Conservation (phyloP, 2,329 filamentous ascomycete genomes). For the Aspergillus thermomutatus region DNA sequence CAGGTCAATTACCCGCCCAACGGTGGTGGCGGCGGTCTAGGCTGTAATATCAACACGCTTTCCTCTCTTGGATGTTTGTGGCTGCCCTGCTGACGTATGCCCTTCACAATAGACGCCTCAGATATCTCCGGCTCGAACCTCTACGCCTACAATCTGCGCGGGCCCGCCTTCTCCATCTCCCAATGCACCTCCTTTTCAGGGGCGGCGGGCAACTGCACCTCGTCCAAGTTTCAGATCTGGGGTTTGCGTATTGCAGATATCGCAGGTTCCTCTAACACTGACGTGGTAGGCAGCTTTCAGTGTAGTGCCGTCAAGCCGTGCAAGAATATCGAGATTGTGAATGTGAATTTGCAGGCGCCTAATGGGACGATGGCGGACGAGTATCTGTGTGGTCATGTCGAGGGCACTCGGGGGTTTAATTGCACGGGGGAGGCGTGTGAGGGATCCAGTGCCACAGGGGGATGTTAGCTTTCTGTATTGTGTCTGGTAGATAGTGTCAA, state of each 20-base stretch:
- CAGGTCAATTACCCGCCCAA: constrained; percentile 54
- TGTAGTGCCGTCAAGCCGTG: constrained; percentile 30
- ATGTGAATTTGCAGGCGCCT: constrained; percentile 14
- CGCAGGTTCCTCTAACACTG: constrained; percentile 14
- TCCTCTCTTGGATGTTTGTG: not conserved
- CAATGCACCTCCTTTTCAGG: constrained; percentile 40
- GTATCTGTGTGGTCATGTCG: constrained; percentile 27
- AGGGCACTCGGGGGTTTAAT: constrained; percentile 17
- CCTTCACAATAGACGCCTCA: constrained; percentile 22
- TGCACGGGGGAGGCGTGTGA: constrained; percentile 22
- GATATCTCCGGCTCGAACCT: constrained; percentile 40
- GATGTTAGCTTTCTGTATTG: constrained; percentile 9
- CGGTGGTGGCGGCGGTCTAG: constrained; percentile 56
- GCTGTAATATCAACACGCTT: constrained; percentile 39
- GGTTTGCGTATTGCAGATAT: constrained; percentile 25
- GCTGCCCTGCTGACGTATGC: not conserved
- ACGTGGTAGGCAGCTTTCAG: constrained; percentile 26
- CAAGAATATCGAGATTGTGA: constrained; percentile 18
- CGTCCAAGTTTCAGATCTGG: constrained; percentile 39
- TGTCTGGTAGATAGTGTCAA: not conserved
- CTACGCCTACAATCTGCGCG: constrained; percentile 23
- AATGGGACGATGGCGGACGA: constrained; percentile 18
- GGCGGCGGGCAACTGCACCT: constrained; percentile 38
- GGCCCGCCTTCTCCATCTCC: constrained; percentile 32
- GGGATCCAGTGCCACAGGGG: constrained; percentile 31